Evolutionary conservation across 768 basidiomycete genomes (phyloP).

Genomic region (Rickenella mellea): DNA sequence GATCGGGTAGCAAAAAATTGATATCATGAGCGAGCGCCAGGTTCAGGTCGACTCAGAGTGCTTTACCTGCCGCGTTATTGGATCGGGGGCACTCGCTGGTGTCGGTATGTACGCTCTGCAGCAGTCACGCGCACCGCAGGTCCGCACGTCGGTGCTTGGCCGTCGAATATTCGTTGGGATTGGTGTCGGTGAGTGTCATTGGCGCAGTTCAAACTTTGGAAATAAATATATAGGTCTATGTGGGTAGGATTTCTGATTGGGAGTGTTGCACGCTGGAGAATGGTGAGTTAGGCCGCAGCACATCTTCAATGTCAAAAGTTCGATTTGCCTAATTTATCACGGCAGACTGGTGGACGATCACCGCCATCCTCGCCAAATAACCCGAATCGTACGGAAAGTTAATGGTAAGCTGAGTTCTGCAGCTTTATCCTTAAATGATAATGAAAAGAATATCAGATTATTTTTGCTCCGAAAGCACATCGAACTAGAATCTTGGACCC

Average conservation of each 20-base stretch:
- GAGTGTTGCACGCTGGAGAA: slow-evolving; percentile 9
- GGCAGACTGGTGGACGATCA: no score
- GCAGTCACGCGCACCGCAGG: slow-evolving; percentile 52
- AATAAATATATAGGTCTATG: neutral
- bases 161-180: slow-evolving; percentile 54
- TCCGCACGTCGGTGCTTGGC: slow-evolving; percentile 46
- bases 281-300: neutral
- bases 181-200: slow-evolving; percentile 42
- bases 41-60: slow-evolving; percentile 33
- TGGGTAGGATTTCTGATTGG: slow-evolving; percentile 5
- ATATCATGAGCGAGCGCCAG: neutral
- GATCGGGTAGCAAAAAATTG: no score
- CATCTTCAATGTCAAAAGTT: no score
- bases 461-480: no score
- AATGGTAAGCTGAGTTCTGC: no score
- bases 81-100: slow-evolving; percentile 51
- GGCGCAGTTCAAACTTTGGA: neutral
- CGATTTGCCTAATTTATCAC: no score
- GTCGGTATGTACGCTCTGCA: slow-evolving; percentile 62
- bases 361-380: no score
- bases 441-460: no score
- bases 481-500: no score
- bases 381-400: no score
- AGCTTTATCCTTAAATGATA: no score
- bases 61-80: slow-evolving; percentile 60